Base-by-base conservation (phyloP, 2,329 filamentous ascomycete genomes). In the Biscogniauxia marginata region DNA sequence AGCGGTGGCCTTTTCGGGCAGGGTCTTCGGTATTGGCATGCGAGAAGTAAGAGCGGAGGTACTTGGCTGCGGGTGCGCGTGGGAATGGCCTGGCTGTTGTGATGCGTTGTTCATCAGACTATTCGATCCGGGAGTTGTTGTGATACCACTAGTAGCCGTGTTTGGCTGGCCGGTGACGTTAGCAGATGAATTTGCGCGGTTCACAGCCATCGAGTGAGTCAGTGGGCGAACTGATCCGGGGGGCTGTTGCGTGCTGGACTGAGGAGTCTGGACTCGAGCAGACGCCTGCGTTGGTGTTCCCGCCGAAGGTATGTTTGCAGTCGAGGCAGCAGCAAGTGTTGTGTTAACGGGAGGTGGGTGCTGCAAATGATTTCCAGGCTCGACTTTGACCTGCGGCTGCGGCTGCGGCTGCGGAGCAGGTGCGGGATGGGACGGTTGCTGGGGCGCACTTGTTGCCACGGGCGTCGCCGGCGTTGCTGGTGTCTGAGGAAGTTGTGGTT, bases 1-100 rank as follows among this genome's bases (percentile, higher is more conserved):
- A 52, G 85, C 81, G 6, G 88, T 84, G 47, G 89, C 87, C 49
- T 82, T 81, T 54, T 85, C 83, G 4, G 81, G 83, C 2, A 98
- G 81, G 43, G 83, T 85, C 73, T 96, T 96, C 2, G 91, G 88
- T 50, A 96, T 96, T 0, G 87, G 87, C 78, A 95, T 89, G 70
- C 91, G 92, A 47, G 77, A 72, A 46, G 83, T 75, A 71, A 81
- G 67, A 16, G 74, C 65, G 30, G 73, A 50, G 72, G 76, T 43
- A 57, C 65, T 45, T 30, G 78, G 76, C 23, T 77, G 72, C 3
- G 80, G 78, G 58, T 83, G 80, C 7, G 77, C 77, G 60, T 83
- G 80, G 3, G 75, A 67, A 55, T 81, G 78, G 2, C 73, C 72
- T 55, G 74, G 70, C 54, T 76, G 75, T 54, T 76, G 75, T 21